Base-by-base conservation (phyloP, 225 moss, liverwort and hornwort genomes). In the Pseudisothecium myosuroides region DNA sequence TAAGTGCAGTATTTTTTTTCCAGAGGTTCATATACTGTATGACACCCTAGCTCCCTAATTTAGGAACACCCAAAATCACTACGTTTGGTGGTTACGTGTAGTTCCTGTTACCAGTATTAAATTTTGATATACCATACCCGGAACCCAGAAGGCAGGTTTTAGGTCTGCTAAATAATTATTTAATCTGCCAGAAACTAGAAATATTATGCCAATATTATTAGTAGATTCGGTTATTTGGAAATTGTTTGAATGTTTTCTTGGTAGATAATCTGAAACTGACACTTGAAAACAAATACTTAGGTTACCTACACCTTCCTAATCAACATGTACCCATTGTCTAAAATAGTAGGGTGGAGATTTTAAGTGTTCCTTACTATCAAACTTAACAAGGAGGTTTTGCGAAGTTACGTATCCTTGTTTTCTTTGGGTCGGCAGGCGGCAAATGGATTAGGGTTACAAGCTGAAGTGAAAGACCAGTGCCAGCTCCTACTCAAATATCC, bases 401-500 rank as follows among this genome's bases (percentile, higher is more conserved):
- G 59, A 27, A 19, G 27, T 55, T 56, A 59, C 8, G 10, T 89
- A 19, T 75, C 28, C 61, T 83, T 76, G 27, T 17, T 67, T 32
- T 58, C 7, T 29, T 74, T 72, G 87, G 27, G 67, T 37, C 78
- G 77, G 65, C 91, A 94, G 94, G 88, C 71, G 23, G 73, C 81
- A 75, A 90, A 93, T 83, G 94, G 95, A 71, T 85, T 95, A 68
- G 95, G 93, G 34, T 91, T 94, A 76, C 86, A 82, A 88, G 91
- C 91, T 64, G 94, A 93, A 90, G 37, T 92, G 84, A 91, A 89
- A 83, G 90, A 87, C 80, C 85, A 90, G 7, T 95, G 94, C 87
- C 90, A 90, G 27, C 60, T 93, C 32, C 47, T 89, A n/a, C 61
- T 95, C 69, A 91, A 92, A 68, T 94, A 91, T 89, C 89, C 91